Base-by-base conservation (phyloP, 2,329 filamentous ascomycete genomes). In the Penicillium sp. region DNA sequence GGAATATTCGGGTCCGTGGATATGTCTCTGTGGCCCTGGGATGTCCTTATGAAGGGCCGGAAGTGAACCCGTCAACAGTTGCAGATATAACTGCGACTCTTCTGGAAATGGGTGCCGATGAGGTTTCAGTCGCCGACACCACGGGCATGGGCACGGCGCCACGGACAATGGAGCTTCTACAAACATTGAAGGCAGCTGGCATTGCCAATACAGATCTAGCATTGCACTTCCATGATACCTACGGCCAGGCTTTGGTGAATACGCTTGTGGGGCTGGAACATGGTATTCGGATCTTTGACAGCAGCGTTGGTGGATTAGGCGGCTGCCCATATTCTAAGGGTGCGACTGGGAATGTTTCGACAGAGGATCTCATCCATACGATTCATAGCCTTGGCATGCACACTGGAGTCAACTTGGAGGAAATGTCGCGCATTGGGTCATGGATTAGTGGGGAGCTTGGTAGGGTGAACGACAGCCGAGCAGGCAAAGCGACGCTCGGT, bases 81-180 rank as follows among this genome's bases (percentile, higher is more conserved):
- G 85, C 85, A 2, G 81, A 85, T 26, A 77, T 88, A 23, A 84
- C 85, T 0, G 80, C 83, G 0, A 80, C 76, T 6, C 72, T 88
- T 37, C 75, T 88, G 15, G 84, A 87, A 58, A 85, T 87, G 81
- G 85, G 85, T 18, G 85, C 83, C 6, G 82, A 86, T 60, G 84
- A 87, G 66, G 85, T 88, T 35, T 84, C 82, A 1, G 82, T 88
- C 1, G 85, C 84, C 1, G 85, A 88, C 60, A 88, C 85, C 1
- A 88, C 85, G 0, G 85, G 85, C 43, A 87, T 87, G 85, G 85
- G 85, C 15, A 88, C 85, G 1, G 83, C 83, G 9, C 84, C 83
- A 1, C 79, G 81, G 50, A 87, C 85, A 0, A 70, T 78, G 55
- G 80, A 82, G 59, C 75, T 88, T 2, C 73, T 88, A 45, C 78